phyloP scores from a whole-genome alignment of 805 yeast species.

The Pichia pseudocactophila region DNA sequence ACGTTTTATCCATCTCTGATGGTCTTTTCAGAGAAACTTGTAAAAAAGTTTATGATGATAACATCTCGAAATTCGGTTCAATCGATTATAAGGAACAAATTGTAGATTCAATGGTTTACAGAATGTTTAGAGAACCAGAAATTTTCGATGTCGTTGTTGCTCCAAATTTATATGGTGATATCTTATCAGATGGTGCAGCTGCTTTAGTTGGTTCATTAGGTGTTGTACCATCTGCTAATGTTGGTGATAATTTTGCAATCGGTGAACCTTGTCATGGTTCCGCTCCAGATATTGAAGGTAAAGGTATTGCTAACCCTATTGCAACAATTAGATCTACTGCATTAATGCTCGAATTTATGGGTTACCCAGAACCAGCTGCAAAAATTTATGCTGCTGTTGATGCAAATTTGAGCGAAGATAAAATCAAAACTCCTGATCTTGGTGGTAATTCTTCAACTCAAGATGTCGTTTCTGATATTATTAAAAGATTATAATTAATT shows the following conservation, averaged over 20 bases:
- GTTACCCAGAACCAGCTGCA: constrained; percentile 82
- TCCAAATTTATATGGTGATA: constrained; percentile 97
- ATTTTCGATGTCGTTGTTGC: constrained; percentile 97
- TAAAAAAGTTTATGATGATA: constrained; percentile 47
- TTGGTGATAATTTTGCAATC: constrained; percentile 90
- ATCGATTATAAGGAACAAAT: constrained; percentile 86
- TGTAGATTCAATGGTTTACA: constrained; percentile 98
- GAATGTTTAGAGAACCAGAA: constrained; percentile 97
- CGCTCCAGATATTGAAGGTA: constrained; percentile 97
- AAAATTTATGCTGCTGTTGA: constrained; percentile 91
- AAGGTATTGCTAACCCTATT: constrained; percentile 89
- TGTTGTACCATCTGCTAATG: constrained; percentile 96
- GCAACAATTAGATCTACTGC: constrained; percentile 98
- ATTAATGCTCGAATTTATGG: constrained; percentile 94
- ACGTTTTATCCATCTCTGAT: constrained; percentile 85
- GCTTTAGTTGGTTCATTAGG: constrained; percentile 96
- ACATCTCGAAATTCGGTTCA: constrained; percentile 47
- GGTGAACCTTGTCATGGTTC: constrained; percentile 99
- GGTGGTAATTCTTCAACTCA: constrained; percentile 87
- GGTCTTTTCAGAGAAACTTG: constrained; percentile 93
- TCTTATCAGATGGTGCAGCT: constrained; percentile 95
- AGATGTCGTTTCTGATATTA: constrained; percentile 78
- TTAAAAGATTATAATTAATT: constrained; percentile 37
- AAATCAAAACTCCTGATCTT: constrained; percentile 82
- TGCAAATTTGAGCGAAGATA: constrained; percentile 75